A percentile compares a stretch with the other conserved stretches of the same genome.
Evolutionary conservation across 139 green algal species (phyloP).

Genomic region (Coelastrella sp.): DNA sequence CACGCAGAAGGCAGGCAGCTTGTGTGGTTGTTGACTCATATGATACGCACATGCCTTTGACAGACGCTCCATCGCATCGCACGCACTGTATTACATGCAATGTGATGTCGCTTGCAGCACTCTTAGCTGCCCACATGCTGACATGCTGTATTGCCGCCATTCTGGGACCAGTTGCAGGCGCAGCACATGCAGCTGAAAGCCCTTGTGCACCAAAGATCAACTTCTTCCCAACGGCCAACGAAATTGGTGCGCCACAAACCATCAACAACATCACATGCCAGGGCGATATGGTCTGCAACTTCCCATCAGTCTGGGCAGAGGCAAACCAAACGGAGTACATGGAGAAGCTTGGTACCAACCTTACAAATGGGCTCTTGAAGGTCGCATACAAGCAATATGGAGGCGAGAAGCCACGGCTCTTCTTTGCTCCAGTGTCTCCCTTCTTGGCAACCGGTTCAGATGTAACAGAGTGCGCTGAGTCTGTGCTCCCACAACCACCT

Average conservation of each 20-base stretch:
- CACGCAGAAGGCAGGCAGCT: no score
- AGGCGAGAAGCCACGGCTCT: conserved; percentile 28
- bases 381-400: conserved; percentile 44
- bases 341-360: neutral
- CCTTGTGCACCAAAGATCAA: conserved; percentile 21
- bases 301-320: conserved; percentile 19
- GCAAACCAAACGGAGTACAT: conserved; percentile 22
- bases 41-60: no score
- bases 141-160: neutral
- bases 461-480: neutral
- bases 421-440: conserved; percentile 8
- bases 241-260: conserved; percentile 10
- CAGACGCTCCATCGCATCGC: no score
- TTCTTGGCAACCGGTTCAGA: conserved; percentile 9
- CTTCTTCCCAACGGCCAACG: conserved; percentile 33
- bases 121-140: no score
- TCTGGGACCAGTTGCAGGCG: neutral
- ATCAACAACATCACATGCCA: conserved; percentile 41
- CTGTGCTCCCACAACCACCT: neutral
- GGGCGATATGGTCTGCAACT: conserved; percentile 34
- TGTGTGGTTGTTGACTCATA: no score
- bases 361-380: conserved; percentile 2
- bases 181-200: neutral
- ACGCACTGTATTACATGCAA: no score
- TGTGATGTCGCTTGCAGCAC: no score